Base-by-base conservation (phyloP, 2,329 filamentous ascomycete species). In the Gaeumannomyces tritici region DNA sequence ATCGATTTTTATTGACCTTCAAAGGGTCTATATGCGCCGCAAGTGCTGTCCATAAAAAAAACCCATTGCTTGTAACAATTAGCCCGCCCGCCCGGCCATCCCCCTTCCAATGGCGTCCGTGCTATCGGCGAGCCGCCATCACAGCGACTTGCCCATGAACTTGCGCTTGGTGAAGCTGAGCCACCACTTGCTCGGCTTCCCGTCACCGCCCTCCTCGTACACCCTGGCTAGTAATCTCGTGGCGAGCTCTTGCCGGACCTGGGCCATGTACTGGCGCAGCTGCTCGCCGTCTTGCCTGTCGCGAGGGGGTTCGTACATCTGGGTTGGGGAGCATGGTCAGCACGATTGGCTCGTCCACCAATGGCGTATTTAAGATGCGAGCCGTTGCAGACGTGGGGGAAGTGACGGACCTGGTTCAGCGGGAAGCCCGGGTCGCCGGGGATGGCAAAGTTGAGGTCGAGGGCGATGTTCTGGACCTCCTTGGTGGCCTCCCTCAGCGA, bases 91-190 rank as follows among this genome's bases (percentile, higher is more conserved):
- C 18, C 42, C 42, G 18, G 11, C 42, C 42, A 9, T 47, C 21
- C 15, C 4, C 13, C 21, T 42, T 18, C 35, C 2, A 2, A 47
- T 47, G 42, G 4, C 18, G 18, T n/a, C 42, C 18, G n/a, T 47
- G 42, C 42, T 5, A 31, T 31, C 29, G 18, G 42, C 42, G 18
- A 51, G 35, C 8, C 26, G 42, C 26, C 12, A 47, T 74, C 81
- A 93, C 77, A 95, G 79, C 68, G 85, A 84, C 86, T 98, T 98
- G 75, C 93, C 93, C 95, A 99, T 98, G 74, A 99, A 99, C 86
- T 97, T 97, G 79, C 95, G 88, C 87, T 98, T 98, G 62, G 90
- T 91, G 75, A 97, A 99, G 82, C 95, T 98, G 74, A 99, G 78
- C 95, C 95, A 99, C 91, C 93, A 98, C 86, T 96, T 85, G 76